Percentiles rank a stretch among this genome's conserved stretches.
Evolutionary conservation across 2,329 filamentous ascomycete genomes (phyloP).

Genomic region (Colletotrichum sp.): DNA sequence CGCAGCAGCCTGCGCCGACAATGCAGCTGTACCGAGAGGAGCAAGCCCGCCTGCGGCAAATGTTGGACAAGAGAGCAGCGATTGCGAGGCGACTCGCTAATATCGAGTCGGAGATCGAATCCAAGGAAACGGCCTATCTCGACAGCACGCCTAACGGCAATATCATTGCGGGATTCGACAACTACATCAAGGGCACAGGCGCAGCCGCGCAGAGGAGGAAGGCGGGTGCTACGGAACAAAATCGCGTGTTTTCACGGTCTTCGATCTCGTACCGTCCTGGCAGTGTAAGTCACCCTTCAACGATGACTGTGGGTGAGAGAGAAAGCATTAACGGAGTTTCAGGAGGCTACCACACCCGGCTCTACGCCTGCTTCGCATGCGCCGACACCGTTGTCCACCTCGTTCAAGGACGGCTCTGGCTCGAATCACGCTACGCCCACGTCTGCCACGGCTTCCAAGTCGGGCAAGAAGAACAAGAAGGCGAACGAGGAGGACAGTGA

Average conservation of each 20-base stretch:
- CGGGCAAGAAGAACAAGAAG: constrained; percentile 56
- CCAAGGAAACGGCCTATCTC: constrained; percentile 86
- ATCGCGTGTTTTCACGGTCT: constrained; percentile 74
- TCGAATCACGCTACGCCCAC: constrained; percentile 63
- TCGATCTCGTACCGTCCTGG: constrained; percentile 64
- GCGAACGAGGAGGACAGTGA: constrained; percentile 61
- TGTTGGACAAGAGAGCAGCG: constrained; percentile 44
- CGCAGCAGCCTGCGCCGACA: constrained; percentile 32
- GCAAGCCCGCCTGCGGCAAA: constrained; percentile 51
- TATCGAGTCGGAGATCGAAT: constrained; percentile 80
- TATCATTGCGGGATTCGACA: constrained; percentile 97
- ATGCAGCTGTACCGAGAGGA: constrained; percentile 57
- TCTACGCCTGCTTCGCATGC: constrained; percentile 53
- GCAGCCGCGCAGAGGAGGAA: constrained; percentile 70
- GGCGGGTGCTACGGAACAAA: constrained; percentile 69
- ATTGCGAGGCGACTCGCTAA: constrained; percentile 39
- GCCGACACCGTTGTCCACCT: constrained; percentile 60
- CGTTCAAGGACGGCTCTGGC: constrained; percentile 51
- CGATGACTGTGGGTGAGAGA: not conserved
- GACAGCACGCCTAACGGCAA: constrained; percentile 90
- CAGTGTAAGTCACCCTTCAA: constrained; percentile 1
- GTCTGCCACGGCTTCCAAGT: constrained; percentile 52
- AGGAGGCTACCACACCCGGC: constrained; percentile 49
- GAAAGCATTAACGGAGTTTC: not conserved
- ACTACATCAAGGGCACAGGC: constrained; percentile 89